phyloP scores from a whole-genome alignment of 495 filamentous ascomycete genomes.

The Apodospora peruviana region DNA sequence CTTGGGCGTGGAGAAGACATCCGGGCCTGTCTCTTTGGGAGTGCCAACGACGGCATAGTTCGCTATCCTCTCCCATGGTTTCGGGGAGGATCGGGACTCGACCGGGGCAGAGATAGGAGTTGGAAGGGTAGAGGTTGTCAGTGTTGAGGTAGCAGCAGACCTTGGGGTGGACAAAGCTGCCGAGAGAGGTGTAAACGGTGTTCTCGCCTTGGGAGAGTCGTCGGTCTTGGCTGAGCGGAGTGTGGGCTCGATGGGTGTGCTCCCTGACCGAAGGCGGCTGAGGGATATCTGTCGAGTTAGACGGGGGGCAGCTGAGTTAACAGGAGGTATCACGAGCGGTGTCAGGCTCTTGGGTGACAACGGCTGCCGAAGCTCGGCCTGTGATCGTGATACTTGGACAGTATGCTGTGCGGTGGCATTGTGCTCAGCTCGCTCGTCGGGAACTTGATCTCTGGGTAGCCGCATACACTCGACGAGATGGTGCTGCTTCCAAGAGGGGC shows the following conservation, averaged over 20 bases:
- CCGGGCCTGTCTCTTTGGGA: slow-evolving; percentile 19
- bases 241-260: slow-evolving; percentile 27
- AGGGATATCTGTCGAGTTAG: slow-evolving; percentile 33
- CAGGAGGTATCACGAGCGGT: slow-evolving; percentile 46
- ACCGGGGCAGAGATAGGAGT: slow-evolving; percentile 42
- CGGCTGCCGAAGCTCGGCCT: slow-evolving; percentile 27
- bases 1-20: slow-evolving; percentile 23
- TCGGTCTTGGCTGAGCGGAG: slow-evolving; percentile 30
- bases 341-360: slow-evolving; percentile 45
- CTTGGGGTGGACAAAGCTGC: slow-evolving; percentile 32
- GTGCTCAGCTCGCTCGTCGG: slow-evolving; percentile 24
- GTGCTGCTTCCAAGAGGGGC: slow-evolving; percentile 41
- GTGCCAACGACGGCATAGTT: slow-evolving; percentile 14
- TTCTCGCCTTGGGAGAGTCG: slow-evolving; percentile 40
- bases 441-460: slow-evolving; percentile 22
- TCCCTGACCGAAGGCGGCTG: slow-evolving; percentile 34
- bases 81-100: slow-evolving; percentile 36
- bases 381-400: slow-evolving; percentile 13
- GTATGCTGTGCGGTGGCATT: slow-evolving; percentile 4
- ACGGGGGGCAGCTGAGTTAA: slow-evolving; percentile 26
- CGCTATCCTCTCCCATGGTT: slow-evolving; percentile 38
- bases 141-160: slow-evolving; percentile 35
- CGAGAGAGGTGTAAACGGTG: slow-evolving; percentile 39
- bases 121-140: slow-evolving; percentile 36
- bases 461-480: slow-evolving; percentile 34